Percentiles rank a stretch among this genome's conserved stretches.
Evolutionary conservation across 177 flowering plant genomes (phyloP).

Genomic region (Tripterygium wilfordii): DNA sequence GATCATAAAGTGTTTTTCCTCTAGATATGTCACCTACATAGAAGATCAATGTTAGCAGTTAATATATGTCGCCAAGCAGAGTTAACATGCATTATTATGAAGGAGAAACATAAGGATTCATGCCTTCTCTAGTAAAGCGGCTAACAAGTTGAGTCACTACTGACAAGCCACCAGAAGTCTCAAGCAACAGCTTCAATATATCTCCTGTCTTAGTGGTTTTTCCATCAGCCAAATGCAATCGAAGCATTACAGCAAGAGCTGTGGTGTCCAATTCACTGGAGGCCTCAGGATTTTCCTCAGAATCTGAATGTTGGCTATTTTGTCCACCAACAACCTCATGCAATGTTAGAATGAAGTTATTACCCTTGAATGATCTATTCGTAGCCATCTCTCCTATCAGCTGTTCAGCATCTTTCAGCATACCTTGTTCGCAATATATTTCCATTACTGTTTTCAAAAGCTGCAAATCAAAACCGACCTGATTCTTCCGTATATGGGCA

Average conservation of each 20-base stretch:
- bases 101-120: slow-evolving; percentile 6
- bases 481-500: slow-evolving; percentile 42
- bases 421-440: slow-evolving; percentile 61
- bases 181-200: slow-evolving; percentile 38
- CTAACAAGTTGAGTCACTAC: slow-evolving; percentile 45
- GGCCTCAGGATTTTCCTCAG: slow-evolving; percentile 18
- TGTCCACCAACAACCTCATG: slow-evolving; percentile 29
- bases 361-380: slow-evolving; percentile 18
- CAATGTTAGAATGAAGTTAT: slow-evolving; percentile 41
- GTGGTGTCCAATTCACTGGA: slow-evolving; percentile 29
- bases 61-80: no score
- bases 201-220: slow-evolving; percentile 25
- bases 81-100: no score
- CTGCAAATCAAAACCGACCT: slow-evolving; percentile 57
- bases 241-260: slow-evolving; percentile 55
- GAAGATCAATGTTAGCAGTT: slow-evolving; percentile 7
- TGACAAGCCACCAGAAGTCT: slow-evolving; percentile 42
- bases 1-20: slow-evolving; percentile 43
- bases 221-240: slow-evolving; percentile 40
- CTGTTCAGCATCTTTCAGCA: slow-evolving; percentile 52
- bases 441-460: slow-evolving; percentile 57
- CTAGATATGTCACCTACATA: slow-evolving; percentile 47
- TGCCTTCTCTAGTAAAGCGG: slow-evolving; percentile 57
- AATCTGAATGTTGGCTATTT: slow-evolving; percentile 18
- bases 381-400: slow-evolving; percentile 43